Base-by-base conservation (phyloP, 495 filamentous ascomycete species). In the Penicillium herquei region DNA sequence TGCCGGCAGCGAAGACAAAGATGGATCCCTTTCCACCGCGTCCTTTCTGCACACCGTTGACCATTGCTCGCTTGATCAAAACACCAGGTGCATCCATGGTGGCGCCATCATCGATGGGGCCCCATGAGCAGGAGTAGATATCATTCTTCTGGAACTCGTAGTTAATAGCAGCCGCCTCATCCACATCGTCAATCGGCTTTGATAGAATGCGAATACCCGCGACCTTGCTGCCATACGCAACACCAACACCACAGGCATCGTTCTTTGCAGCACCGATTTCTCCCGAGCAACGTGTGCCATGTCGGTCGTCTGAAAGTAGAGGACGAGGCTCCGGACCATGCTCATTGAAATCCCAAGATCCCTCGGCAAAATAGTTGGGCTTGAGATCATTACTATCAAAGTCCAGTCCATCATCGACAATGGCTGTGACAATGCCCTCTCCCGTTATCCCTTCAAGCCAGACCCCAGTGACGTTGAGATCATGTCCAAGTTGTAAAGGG, bases 111-210 rank as follows among this genome's bases (percentile, higher is more conserved):
- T 98, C 94, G 5, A 89, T 89, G 32, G 94, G 94, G 0, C 94
- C 94, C 94, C 94, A 98, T 0, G 93, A 97, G 72, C 94, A 98
- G 9, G 94, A 98, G 71, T 97, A 98, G 43, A 98, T 97, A 55
- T 96, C 87, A 65, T 96, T 98, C 39, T 90, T 78, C 59, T 97
- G 85, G 64, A 82, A 94, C 21, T 84, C 90, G 70, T 91, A 96
- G 74, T 95, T 96, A 80, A 98, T 86, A 17, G 94, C 88, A 2
- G 85, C 76, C 30, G 94, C 93, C 72, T 98, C 94, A 63, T 98
- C 94, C 32, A 87, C 85, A 70, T 98, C 94, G 49, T 85, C 85
- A 59, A 98, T 96, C n/a, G 87, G 70, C 58, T 87, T 89, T 18
- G 89, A 94, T 17, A 98, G 76, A 62, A 98, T 98, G 16, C 94